Conservation (phyloP, 495 filamentous ascomycete species). For the Aspergillus funiculosus region DNA sequence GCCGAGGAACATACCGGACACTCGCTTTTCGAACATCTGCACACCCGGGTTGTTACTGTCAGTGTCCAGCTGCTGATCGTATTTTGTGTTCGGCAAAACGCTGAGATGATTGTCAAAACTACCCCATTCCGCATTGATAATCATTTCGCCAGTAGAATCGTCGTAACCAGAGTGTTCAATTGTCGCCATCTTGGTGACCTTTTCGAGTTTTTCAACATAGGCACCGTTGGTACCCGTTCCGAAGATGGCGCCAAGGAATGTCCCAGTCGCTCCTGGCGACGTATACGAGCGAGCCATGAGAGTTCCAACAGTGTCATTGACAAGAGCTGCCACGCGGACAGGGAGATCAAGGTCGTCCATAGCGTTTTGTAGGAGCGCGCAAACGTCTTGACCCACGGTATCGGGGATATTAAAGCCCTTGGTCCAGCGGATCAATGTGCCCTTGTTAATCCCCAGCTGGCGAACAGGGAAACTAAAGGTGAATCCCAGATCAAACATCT, state of each 20-base stretch:
- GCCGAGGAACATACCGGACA: slow-evolving; percentile 97
- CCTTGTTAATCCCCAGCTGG: slow-evolving; percentile 89
- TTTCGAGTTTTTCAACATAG: slow-evolving; percentile 60
- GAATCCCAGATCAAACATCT: slow-evolving; percentile 87
- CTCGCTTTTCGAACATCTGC: slow-evolving; percentile 98
- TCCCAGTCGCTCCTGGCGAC: slow-evolving; percentile 78
- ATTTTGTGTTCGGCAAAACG: slow-evolving; percentile 78
- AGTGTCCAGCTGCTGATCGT: slow-evolving; percentile 72
- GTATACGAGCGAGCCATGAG: slow-evolving; percentile 97
- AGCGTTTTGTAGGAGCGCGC: slow-evolving; percentile 80
- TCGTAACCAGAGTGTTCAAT: slow-evolving; percentile 60
- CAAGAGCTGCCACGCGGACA: slow-evolving; percentile 86
- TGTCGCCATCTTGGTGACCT: slow-evolving; percentile 41
- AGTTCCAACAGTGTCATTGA: slow-evolving; percentile 96
- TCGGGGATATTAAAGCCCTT: slow-evolving; percentile 97
- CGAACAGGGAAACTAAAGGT: slow-evolving; percentile 97
- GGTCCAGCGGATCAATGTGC: slow-evolving; percentile 90
- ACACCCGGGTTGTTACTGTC: slow-evolving; percentile 87
- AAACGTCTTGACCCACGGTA: slow-evolving; percentile 90
- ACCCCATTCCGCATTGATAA: slow-evolving; percentile 98
- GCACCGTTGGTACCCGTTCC: slow-evolving; percentile 94
- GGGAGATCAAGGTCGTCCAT: slow-evolving; percentile 83
- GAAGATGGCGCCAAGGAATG: slow-evolving; percentile 82
- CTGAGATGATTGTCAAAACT: slow-evolving; percentile 92
- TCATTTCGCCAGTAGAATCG: slow-evolving; percentile 83